These are phyloP conservation scores for Syncephalastrum monosporum DNA, from an alignment of 371 early-diverging fungal genomes.

Conservation along the genomic window DNA sequence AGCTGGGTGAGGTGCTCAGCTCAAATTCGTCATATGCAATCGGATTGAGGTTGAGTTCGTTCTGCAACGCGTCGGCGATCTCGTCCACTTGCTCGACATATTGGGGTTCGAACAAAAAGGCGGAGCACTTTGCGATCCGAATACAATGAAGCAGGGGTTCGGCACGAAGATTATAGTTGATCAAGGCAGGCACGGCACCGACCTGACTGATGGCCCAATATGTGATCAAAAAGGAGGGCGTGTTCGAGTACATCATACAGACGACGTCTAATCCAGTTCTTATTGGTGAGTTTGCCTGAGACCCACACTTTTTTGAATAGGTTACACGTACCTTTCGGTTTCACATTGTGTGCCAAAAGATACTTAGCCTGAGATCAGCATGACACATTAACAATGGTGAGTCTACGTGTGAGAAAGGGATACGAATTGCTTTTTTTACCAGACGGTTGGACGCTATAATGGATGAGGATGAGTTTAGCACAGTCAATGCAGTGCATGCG, in stretches of 20 bases:
- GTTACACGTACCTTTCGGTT: slow-evolving; percentile 18
- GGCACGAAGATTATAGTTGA: slow-evolving; percentile 31
- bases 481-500: background rate
- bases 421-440: slow-evolving; percentile 6
- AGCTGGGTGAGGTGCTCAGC: too few relatives aligned
- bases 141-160: slow-evolving; percentile 28
- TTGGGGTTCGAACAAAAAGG: slow-evolving; percentile 28
- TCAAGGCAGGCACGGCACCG: slow-evolving; percentile 31
- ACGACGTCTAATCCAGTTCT: slow-evolving; percentile 22
- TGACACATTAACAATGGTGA: background rate
- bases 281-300: too few relatives aligned
- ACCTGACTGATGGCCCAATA: slow-evolving; percentile 29
- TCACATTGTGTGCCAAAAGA: slow-evolving; percentile 21
- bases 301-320: background rate
- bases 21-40: too few relatives aligned
- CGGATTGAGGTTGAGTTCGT: too few relatives aligned
- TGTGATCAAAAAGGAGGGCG: slow-evolving; percentile 23
- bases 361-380: slow-evolving; percentile 20
- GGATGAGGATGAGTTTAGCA: background rate
- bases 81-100: slow-evolving; percentile 22
- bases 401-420: too few relatives aligned
- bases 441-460: slow-evolving; percentile 23
- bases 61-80: background rate
- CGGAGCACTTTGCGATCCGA: slow-evolving; percentile 20
- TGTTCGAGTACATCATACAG: slow-evolving; percentile 35